phyloP scores from a whole-genome alignment of 805 yeast species.

The Metschnikowia sp. region DNA sequence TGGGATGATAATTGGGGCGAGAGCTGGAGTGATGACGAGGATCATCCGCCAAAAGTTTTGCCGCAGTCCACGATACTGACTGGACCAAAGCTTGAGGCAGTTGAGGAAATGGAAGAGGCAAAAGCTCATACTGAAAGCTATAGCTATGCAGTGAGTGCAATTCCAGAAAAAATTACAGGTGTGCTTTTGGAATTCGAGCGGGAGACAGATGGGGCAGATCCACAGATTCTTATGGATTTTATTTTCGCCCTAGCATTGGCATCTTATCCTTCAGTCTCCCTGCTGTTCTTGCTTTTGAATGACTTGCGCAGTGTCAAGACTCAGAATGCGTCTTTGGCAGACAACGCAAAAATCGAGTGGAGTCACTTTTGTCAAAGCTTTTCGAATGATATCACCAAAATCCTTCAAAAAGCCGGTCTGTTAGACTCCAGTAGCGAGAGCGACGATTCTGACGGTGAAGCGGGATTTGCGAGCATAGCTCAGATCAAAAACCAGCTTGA shows the following conservation, averaged over 20 bases:
- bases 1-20: conserved; percentile 16
- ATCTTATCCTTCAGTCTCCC: conserved; percentile 29
- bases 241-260: conserved; percentile 30
- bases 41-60: not conserved
- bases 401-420: conserved; percentile 17
- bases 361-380: conserved; percentile 18
- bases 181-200: conserved; percentile 22
- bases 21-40: conserved; percentile 15
- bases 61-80: not conserved
- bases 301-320: conserved; percentile 29
- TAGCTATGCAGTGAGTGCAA: conserved; percentile 3
- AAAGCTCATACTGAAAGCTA: not conserved
- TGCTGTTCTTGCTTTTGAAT: conserved; percentile 35
- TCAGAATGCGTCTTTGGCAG: conserved; percentile 12
- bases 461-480: conserved; percentile 14
- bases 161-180: conserved; percentile 22
- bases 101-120: too few species aligned
- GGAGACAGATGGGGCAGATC: conserved; percentile 20
- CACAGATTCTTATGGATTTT: conserved; percentile 22
- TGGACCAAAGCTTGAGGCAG: too few species aligned
- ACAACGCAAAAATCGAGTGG: conserved; percentile 21
- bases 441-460: conserved; percentile 8
- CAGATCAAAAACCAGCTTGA: conserved; percentile 19
- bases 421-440: conserved; percentile 11
- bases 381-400: conserved; percentile 18